Conservation (phyloP, 176 grass and related monocot species). For the Aegilops tauschii region DNA sequence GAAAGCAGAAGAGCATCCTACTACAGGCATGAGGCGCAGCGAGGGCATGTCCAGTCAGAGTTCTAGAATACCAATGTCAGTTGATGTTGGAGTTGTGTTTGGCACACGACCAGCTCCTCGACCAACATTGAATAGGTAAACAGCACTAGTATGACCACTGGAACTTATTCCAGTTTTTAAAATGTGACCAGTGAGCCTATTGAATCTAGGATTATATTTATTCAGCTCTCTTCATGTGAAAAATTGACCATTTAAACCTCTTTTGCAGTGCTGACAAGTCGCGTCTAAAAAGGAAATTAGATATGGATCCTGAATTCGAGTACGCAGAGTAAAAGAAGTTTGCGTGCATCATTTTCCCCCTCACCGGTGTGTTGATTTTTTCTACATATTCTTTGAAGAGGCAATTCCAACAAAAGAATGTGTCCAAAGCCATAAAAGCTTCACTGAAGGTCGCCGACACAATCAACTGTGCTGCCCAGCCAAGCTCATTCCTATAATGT, state of each 20-base stretch:
- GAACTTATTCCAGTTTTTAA: neutral
- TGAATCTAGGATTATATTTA: slow-evolving; percentile 14
- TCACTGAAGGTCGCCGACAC: neutral
- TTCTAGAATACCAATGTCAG: slow-evolving; percentile 85
- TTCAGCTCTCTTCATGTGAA: neutral
- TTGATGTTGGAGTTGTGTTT: slow-evolving; percentile 89
- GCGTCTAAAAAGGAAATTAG: slow-evolving; percentile 86
- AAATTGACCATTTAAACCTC: slow-evolving; percentile 29
- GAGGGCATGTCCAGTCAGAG: slow-evolving; percentile 59
- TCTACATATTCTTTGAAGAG: slow-evolving; percentile 36
- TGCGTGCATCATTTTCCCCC: slow-evolving; percentile 13
- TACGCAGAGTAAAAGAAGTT: slow-evolving; percentile 50
- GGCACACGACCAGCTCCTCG: slow-evolving; percentile 75
- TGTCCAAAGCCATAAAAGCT: slow-evolving; percentile 28
- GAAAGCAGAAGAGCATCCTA: slow-evolving; percentile 56
- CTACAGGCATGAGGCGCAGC: slow-evolving; percentile 37
- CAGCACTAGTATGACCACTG: slow-evolving; percentile 10
- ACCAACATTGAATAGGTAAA: slow-evolving; percentile 81
- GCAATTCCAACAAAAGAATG: slow-evolving; percentile 21
- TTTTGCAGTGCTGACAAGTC: slow-evolving; percentile 86
- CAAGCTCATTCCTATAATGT: slow-evolving; percentile 5
- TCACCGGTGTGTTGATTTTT: slow-evolving; percentile 30
- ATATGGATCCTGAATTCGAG: slow-evolving; percentile 89
- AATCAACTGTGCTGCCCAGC: slow-evolving; percentile 10
- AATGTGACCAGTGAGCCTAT: neutral